Percentiles rank a stretch among this genome's conserved stretches.
phyloP scores from a whole-genome alignment of 495 filamentous ascomycete species.

The Daldinia grandis region DNA sequence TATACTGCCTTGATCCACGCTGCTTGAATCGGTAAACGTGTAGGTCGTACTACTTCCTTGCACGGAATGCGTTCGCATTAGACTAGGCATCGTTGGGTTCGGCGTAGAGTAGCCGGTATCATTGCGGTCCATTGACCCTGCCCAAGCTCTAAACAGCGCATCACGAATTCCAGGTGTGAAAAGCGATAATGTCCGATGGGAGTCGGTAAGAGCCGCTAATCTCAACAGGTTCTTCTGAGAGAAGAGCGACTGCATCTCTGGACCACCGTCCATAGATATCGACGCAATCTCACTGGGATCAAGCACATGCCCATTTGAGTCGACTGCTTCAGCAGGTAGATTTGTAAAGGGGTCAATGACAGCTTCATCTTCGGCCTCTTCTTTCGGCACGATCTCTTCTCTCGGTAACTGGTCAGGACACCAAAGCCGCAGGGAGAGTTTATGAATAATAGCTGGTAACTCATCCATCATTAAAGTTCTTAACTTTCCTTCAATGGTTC shows the following conservation, averaged over 20 bases:
- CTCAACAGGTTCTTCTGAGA: slow-evolving; percentile 88
- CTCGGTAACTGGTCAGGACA: slow-evolving; percentile 81
- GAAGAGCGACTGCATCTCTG: slow-evolving; percentile 83
- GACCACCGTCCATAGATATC: slow-evolving; percentile 75
- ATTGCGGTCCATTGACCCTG: slow-evolving; percentile 75
- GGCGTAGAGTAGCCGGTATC: slow-evolving; percentile 66
- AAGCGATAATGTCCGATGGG: slow-evolving; percentile 85
- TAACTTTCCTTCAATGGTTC: slow-evolving; percentile 94
- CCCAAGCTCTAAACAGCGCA: slow-evolving; percentile 90
- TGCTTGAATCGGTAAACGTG: slow-evolving; percentile 65
- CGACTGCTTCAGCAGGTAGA: slow-evolving; percentile 79
- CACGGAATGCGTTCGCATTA: slow-evolving; percentile 69
- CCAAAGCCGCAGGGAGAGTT: slow-evolving; percentile 88
- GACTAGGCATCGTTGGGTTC: slow-evolving; percentile 60
- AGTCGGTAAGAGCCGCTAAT: slow-evolving; percentile 77
- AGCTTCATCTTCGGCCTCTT: slow-evolving; percentile 55
- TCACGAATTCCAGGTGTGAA: slow-evolving; percentile 86
- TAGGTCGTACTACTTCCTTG: slow-evolving; percentile 69
- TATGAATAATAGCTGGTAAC: slow-evolving; percentile 93
- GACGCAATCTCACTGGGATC: slow-evolving; percentile 77
- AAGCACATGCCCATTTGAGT: slow-evolving; percentile 76
- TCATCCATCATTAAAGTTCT: slow-evolving; percentile 96
- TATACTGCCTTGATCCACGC: slow-evolving; percentile 57
- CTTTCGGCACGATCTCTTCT: slow-evolving; percentile 59
- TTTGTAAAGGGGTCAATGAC: slow-evolving; percentile 80